Conservation (phyloP, 176 grass and related monocot species). For the Eragrostis curvula region DNA sequence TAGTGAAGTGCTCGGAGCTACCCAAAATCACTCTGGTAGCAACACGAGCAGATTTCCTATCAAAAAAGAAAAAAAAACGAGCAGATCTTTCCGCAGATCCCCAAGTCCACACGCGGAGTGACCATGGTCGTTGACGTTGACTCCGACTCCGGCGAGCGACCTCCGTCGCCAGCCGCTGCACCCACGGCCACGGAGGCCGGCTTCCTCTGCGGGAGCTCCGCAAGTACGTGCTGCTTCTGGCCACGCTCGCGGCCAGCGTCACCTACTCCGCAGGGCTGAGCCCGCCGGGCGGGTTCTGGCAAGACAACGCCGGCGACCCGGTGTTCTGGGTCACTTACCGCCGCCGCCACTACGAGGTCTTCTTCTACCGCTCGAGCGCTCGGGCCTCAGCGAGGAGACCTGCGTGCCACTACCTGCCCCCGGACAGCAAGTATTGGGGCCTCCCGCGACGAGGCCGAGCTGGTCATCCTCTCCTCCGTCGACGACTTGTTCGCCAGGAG, state of each 20-base stretch:
- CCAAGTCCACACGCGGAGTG: neutral
- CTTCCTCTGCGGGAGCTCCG: conserved; percentile 57
- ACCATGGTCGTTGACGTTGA: neutral
- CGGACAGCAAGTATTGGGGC: too few relatives aligned
- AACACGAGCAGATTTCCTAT: too few relatives aligned
- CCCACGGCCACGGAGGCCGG: neutral
- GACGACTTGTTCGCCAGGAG: too few relatives aligned
- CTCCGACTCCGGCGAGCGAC: neutral
- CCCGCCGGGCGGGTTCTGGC: conserved; percentile 57
- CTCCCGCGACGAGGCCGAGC: too few relatives aligned
- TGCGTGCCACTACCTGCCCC: too few relatives aligned
- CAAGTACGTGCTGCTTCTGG: conserved; percentile 54
- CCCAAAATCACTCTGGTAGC: too few relatives aligned
- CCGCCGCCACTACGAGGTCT: conserved; percentile 27
- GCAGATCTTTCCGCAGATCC: neutral
- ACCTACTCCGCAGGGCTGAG: conserved; percentile 53
- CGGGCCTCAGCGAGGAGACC: too few relatives aligned
- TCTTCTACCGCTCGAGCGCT: too few relatives aligned
- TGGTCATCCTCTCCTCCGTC: too few relatives aligned
- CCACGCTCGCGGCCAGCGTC: conserved; percentile 41
- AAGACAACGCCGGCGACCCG: conserved; percentile 34
- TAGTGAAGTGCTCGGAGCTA: neutral
- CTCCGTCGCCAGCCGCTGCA: neutral
- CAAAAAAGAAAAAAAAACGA: too few relatives aligned
- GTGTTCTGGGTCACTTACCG: conserved; percentile 34